phyloP scores from a whole-genome alignment of 139 green algal genomes.

The Yamagishiella unicocca region DNA sequence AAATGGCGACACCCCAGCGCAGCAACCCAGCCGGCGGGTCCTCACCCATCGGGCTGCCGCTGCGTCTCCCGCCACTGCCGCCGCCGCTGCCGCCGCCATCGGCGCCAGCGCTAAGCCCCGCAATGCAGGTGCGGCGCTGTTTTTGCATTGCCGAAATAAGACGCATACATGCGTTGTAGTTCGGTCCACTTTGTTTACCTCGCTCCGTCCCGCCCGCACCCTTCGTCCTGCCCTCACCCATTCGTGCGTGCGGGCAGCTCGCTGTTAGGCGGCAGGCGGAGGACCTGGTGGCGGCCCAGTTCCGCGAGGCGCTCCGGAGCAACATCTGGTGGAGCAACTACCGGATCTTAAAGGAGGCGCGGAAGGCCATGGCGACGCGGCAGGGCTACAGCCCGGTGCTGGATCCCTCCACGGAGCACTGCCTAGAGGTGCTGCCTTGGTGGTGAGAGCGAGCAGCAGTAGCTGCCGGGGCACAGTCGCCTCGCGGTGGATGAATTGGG shows the following conservation, averaged over 20 bases:
- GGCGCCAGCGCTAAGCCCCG: neutral
- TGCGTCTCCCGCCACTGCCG: too few species aligned
- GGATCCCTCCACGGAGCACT: conserved; percentile 1
- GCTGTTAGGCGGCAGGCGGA: too few species aligned
- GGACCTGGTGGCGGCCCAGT: too few species aligned
- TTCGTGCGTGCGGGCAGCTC: too few species aligned
- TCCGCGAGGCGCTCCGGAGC: neutral
- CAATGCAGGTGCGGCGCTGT: neutral
- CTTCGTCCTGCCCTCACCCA: too few species aligned
- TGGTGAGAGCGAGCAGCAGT: neutral
- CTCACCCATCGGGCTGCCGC: too few species aligned
- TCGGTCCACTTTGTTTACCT: too few species aligned
- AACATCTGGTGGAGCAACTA: conserved; percentile 32
- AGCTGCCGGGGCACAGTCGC: neutral
- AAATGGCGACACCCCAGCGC: neutral
- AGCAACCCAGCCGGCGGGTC: neutral
- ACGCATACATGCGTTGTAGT: too few species aligned
- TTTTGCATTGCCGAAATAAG: too few species aligned
- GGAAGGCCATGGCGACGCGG: neutral
- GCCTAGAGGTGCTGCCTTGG: conserved; percentile 13
- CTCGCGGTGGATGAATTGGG: too few species aligned
- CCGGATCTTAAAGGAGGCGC: neutral
- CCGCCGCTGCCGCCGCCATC: too few species aligned
- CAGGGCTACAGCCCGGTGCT: neutral
- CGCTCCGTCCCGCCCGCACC: too few species aligned